phyloP scores from a whole-genome alignment of 345 rosid genomes.

The Populus ilicifolia region DNA sequence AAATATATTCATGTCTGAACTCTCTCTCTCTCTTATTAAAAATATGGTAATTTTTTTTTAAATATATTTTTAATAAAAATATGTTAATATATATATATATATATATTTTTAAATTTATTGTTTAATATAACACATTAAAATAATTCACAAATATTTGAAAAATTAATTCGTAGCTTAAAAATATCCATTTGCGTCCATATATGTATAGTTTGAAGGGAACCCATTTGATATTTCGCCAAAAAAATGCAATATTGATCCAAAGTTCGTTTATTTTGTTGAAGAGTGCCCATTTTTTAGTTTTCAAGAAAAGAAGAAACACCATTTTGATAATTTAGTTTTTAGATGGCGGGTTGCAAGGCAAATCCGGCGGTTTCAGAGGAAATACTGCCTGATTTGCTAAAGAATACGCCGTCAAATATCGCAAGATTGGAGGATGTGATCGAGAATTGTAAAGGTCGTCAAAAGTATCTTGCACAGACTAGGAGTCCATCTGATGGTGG shows the following conservation, averaged over 20 bases:
- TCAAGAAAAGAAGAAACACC: too few species aligned
- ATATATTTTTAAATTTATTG: too few species aligned
- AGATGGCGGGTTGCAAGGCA: slow-evolving; percentile 45
- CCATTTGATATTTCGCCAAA: not conserved
- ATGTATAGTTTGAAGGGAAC: not conserved
- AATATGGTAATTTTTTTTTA: too few species aligned
- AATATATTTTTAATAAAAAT: too few species aligned
- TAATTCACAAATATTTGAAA: too few species aligned
- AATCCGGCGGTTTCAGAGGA: slow-evolving; percentile 34
- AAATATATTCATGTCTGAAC: too few species aligned
- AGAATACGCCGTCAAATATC: slow-evolving; percentile 87
- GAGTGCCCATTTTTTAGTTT: not conserved
- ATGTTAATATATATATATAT: too few species aligned
- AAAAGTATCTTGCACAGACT: slow-evolving; percentile 81
- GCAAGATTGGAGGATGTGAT: slow-evolving; percentile 89
- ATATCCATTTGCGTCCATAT: not conserved
- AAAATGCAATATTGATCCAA: not conserved
- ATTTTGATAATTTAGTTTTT: not conserved
- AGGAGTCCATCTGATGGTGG: slow-evolving; percentile 82
- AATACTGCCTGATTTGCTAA: slow-evolving; percentile 64
- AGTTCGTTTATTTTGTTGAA: not conserved
- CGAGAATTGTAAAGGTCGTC: slow-evolving; percentile 70
- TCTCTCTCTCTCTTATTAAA: too few species aligned
- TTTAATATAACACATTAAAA: too few species aligned
- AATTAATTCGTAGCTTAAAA: not conserved